Conservation (phyloP, 192 early-diverging fungal species). For the Linnemannia schmuckeri region DNA sequence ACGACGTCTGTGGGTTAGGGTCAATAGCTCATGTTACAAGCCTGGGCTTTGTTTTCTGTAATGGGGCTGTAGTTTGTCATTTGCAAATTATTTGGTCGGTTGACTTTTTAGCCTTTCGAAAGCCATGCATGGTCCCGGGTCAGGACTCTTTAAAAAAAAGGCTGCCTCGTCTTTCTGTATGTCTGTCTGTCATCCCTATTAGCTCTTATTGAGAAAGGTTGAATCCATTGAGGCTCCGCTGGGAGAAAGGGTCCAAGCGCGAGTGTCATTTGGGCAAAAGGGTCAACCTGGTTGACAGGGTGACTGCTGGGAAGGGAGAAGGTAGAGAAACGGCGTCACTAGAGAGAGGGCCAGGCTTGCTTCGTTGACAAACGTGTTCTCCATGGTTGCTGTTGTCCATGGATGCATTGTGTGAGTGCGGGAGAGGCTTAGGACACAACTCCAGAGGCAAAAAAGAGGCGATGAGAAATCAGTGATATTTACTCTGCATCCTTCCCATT, state of each 20-base stretch:
- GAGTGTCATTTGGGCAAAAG: background rate
- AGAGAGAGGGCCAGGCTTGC: background rate
- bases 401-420: background rate
- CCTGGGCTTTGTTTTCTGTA: no score
- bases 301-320: background rate
- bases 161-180: no score
- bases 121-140: background rate
- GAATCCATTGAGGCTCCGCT: background rate
- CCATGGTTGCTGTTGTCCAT: no score
- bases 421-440: background rate
- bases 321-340: background rate
- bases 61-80: no score
- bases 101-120: no score
- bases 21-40: no score
- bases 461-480: background rate
- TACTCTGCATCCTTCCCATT: background rate
- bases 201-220: background rate
- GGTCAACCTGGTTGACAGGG: background rate
- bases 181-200: background rate
- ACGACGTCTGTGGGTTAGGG: no score
- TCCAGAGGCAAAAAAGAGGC: background rate
- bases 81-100: no score
- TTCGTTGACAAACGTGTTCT: background rate
- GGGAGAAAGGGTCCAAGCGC: conserved; percentile 5
- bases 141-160: background rate